These are phyloP conservation scores for Tulasnella sp. DNA, from an alignment of 768 basidiomycete genomes.

Conservation along the genomic window DNA sequence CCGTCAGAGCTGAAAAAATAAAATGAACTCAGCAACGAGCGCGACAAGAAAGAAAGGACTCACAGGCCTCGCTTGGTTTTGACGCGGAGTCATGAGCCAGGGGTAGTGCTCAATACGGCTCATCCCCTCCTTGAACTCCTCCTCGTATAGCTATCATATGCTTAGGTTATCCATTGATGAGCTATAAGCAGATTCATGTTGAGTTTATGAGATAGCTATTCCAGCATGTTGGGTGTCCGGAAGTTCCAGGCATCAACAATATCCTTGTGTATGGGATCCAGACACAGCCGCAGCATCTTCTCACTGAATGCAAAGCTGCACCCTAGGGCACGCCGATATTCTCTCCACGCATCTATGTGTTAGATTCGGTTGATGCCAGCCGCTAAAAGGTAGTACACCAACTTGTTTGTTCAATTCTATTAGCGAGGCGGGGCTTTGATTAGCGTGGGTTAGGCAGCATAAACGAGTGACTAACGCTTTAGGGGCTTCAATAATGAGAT, in stretches of 20 bases:
- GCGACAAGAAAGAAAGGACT: neutral
- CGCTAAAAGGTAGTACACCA: too few species aligned
- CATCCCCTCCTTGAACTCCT: neutral
- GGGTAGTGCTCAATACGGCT: neutral
- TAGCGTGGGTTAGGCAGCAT: neutral
- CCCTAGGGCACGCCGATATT: slow-evolving; percentile 17
- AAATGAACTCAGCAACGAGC: too few species aligned
- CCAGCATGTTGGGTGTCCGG: neutral
- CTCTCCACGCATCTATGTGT: slow-evolving; percentile 12
- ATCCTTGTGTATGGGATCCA: slow-evolving; percentile 20
- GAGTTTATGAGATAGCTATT: neutral
- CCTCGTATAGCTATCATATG: too few species aligned
- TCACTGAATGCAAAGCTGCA: slow-evolving; percentile 20
- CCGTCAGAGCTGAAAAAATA: too few species aligned
- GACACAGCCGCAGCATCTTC: slow-evolving; percentile 17
- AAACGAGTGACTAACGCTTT: slow-evolving; percentile 15
- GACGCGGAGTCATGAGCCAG: neutral
- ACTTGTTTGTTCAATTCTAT: slow-evolving; percentile 13
- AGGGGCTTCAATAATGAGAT: slow-evolving; percentile 19
- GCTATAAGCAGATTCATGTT: too few species aligned
- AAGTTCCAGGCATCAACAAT: slow-evolving; percentile 26
- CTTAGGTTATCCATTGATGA: too few species aligned
- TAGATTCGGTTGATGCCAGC: too few species aligned
- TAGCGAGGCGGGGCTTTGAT: too few species aligned
- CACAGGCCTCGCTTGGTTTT: neutral